A percentile compares a stretch with the other conserved stretches of the same genome.
These are phyloP conservation scores for Agaricus bisporus DNA, from an alignment of 768 basidiomycete species.

Conservation along the genomic window DNA sequence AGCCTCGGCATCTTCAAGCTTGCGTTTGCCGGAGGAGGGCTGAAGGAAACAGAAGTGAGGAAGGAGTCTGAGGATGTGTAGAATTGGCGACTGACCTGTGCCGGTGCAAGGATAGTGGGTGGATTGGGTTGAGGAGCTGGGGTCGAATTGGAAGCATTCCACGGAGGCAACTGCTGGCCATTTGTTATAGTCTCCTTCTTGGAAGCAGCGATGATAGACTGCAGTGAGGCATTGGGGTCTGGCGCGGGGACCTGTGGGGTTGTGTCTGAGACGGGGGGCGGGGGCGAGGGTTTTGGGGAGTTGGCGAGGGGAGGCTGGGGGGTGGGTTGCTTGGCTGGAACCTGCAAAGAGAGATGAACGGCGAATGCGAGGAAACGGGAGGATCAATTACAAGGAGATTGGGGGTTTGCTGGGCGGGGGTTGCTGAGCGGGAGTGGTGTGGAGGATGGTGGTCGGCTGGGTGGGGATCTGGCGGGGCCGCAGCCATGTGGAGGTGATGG, in stretches of 20 bases:
- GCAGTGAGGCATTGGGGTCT: constrained; percentile 42
- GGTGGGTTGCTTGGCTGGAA: constrained; percentile 20
- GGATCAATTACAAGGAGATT: constrained; percentile 26
- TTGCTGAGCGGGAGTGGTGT: constrained; percentile 14
- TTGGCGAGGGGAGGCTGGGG: constrained; percentile 13
- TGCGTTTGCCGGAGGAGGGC: constrained; percentile 60
- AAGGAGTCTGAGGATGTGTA: background rate
- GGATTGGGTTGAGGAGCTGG: constrained; percentile 24
- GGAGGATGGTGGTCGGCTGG: constrained; percentile 15
- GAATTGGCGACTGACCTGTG: constrained; percentile 15
- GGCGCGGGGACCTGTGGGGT: constrained; percentile 22
- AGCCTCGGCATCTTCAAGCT: constrained; percentile 58
- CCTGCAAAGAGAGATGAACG: constrained; percentile 22
- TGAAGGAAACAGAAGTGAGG: constrained; percentile 15
- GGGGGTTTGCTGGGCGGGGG: constrained; percentile 19
- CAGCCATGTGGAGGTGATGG: constrained; percentile 38
- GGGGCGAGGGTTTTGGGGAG: constrained; percentile 20
- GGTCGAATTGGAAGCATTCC: constrained; percentile 24
- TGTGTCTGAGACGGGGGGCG: constrained; percentile 21
- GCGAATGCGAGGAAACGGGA: constrained; percentile 17
- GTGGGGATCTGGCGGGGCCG: constrained; percentile 18
- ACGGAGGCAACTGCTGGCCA: constrained; percentile 35
- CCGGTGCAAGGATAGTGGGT: constrained; percentile 15
- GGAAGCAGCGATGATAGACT: constrained; percentile 48
- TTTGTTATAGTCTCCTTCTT: constrained; percentile 35